Percentiles rank a stretch among this genome's conserved stretches.
These are phyloP conservation scores for Termitomyces sp. DNA, from an alignment of 768 basidiomycete genomes.

Conservation along the genomic window DNA sequence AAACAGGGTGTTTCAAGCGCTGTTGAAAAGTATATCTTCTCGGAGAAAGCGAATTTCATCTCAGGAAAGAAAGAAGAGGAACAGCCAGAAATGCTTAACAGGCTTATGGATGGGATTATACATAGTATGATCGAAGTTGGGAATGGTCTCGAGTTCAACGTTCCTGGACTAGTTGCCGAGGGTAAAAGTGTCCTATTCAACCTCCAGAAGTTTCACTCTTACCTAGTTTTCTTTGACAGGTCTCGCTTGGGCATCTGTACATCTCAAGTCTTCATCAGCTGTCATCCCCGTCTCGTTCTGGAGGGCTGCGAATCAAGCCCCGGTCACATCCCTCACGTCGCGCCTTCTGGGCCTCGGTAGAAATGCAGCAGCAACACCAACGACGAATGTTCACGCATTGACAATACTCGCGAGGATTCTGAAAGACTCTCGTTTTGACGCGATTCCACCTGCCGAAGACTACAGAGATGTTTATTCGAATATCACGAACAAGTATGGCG, in stretches of 20 bases:
- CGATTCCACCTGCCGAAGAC: constrained; percentile 7
- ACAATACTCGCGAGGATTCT: constrained; percentile 50
- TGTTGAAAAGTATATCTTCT: constrained; percentile 54
- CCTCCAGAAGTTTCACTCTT: background rate
- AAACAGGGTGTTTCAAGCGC: constrained; percentile 32
- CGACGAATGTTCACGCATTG: constrained; percentile 35
- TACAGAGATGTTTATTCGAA: constrained; percentile 23
- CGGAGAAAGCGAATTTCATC: constrained; percentile 37
- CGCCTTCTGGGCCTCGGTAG: constrained; percentile 1
- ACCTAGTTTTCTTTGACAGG: constrained; percentile 27
- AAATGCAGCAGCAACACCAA: background rate
- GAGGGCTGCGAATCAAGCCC: background rate
- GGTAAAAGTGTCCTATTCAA: constrained; percentile 29
- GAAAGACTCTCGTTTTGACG: constrained; percentile 36
- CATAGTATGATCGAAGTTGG: constrained; percentile 65
- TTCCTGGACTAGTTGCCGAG: constrained; percentile 57
- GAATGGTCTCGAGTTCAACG: constrained; percentile 54
- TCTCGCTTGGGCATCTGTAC: constrained; percentile 50
- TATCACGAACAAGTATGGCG: constrained; percentile 29
- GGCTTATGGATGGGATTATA: constrained; percentile 49
- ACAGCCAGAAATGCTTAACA: constrained; percentile 39
- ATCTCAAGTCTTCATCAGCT: constrained; percentile 28
- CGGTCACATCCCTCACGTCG: constrained; percentile 5
- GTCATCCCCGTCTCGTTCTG: constrained; percentile 26
- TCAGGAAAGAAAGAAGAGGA: constrained; percentile 17